These are phyloP conservation scores for Cupressus sempervirens DNA, from an alignment of 75 land plant species.

Conservation along the genomic window DNA sequence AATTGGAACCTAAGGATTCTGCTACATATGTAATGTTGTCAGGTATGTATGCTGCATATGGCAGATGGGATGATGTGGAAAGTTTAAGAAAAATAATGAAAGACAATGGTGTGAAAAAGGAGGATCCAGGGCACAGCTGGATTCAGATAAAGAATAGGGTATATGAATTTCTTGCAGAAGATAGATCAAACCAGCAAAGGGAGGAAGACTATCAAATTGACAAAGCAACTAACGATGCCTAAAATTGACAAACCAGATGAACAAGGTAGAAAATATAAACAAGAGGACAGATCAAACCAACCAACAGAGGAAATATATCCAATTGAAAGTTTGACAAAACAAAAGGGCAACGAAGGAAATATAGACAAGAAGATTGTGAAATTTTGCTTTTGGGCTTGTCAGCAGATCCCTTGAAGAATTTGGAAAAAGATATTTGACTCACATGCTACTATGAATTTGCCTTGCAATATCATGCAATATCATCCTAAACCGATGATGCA, in stretches of 20 bases:
- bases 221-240: not conserved
- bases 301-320: not conserved
- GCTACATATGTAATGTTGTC: conserved; percentile 19
- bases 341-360: not conserved
- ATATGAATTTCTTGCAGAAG: conserved; percentile 11
- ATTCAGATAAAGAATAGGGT: conserved; percentile 15
- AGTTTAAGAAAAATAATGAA: conserved; percentile 11
- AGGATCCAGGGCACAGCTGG: conserved; percentile 21
- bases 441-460: conserved; percentile 13
- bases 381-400: not conserved
- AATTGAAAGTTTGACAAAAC: not conserved
- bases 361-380: not conserved
- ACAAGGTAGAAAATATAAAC: not conserved
- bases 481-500: too few relatives aligned
- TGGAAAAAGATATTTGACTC: conserved; percentile 13
- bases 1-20: conserved; percentile 21
- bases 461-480: not conserved
- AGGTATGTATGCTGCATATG: conserved; percentile 19
- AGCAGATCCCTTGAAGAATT: conserved; percentile 6
- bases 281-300: conserved; percentile 7
- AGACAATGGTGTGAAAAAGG: conserved; percentile 11
- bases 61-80: conserved; percentile 14
- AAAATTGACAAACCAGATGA: not conserved
- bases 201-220: not conserved
- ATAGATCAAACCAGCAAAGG: conserved; percentile 11